Evolutionary conservation across 805 yeast species (phyloP).

Genomic region (Cyberlindnera mrakii): DNA sequence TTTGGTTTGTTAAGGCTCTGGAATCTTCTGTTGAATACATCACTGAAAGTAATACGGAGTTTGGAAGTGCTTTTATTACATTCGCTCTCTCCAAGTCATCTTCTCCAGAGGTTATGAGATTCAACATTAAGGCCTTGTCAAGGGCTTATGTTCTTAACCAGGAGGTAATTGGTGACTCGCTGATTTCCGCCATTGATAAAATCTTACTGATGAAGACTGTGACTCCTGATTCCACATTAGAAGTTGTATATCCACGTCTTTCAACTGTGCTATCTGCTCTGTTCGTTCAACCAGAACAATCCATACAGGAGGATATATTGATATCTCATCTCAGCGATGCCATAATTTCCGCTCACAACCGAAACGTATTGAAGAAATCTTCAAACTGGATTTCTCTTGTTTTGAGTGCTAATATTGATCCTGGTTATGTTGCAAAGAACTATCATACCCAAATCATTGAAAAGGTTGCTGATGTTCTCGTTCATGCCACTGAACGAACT

Average conservation of each 20-base stretch:
- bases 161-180: slow-evolving; percentile 34
- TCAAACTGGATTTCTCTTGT: slow-evolving; percentile 75
- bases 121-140: slow-evolving; percentile 23
- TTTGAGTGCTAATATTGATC: slow-evolving; percentile 54
- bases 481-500: slow-evolving; percentile 9
- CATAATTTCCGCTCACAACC: slow-evolving; percentile 40
- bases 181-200: slow-evolving; percentile 37
- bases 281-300: slow-evolving; percentile 27
- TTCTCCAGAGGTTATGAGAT: slow-evolving; percentile 9
- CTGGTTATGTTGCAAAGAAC: slow-evolving; percentile 46
- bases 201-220: slow-evolving; percentile 13
- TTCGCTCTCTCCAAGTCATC: slow-evolving; percentile 34
- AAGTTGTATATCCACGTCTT: slow-evolving; percentile 24
- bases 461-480: slow-evolving; percentile 17
- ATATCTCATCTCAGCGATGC: slow-evolving; percentile 31
- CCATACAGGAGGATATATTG: slow-evolving; percentile 17
- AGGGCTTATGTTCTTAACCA: slow-evolving; percentile 31
- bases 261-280: slow-evolving; percentile 30
- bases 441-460: slow-evolving; percentile 20
- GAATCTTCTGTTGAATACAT: slow-evolving; percentile 24
- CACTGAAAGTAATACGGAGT: slow-evolving; percentile 12
- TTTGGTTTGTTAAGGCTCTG: slow-evolving; percentile 49
- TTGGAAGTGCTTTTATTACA: slow-evolving; percentile 44
- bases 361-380: slow-evolving; percentile 30
- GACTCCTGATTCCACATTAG: slow-evolving; percentile 11